A percentile compares a stretch with the other conserved stretches of the same genome.
These are phyloP conservation scores for Craspedostauros australis DNA, from an alignment of 108 stramenopile species.

Conservation along the genomic window DNA sequence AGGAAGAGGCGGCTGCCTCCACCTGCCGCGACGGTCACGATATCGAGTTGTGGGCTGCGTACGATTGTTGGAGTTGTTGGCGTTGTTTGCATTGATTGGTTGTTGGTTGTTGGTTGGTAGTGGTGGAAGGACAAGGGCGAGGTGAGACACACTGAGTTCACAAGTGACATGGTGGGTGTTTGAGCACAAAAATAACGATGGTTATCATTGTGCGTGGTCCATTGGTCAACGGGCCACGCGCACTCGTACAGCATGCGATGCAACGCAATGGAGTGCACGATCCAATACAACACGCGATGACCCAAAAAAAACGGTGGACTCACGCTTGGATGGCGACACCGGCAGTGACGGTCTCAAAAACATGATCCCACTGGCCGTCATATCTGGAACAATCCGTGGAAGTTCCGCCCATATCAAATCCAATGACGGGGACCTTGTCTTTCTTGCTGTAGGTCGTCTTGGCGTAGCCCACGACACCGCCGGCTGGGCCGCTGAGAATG, in stretches of 20 bases:
- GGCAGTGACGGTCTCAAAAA: constrained; percentile 96
- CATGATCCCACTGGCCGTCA: constrained; percentile 85
- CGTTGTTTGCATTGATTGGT: too few relatives aligned
- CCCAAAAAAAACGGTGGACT: constrained; percentile 3
- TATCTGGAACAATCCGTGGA: constrained; percentile 91
- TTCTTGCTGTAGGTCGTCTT: constrained; percentile 74
- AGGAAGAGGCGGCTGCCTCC: constrained; percentile 89
- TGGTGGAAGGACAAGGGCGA: too few relatives aligned
- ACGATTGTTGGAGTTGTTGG: too few relatives aligned
- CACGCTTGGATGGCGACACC: constrained; percentile 89
- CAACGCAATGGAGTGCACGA: too few relatives aligned
- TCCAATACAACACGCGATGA: too few relatives aligned
- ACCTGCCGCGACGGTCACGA: constrained; percentile 97
- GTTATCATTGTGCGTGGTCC: too few relatives aligned
- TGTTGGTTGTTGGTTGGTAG: too few relatives aligned
- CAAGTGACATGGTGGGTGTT: too few relatives aligned
- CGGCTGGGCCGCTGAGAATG: constrained; percentile 87
- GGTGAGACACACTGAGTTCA: too few relatives aligned
- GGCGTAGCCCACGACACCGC: constrained; percentile 96
- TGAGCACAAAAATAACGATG: too few relatives aligned
- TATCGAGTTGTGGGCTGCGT: constrained; percentile 90
- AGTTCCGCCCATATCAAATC: constrained; percentile 99
- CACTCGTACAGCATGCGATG: too few relatives aligned
- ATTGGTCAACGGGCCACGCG: too few relatives aligned
- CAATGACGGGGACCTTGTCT: constrained; percentile 81